Conservation (phyloP, 495 filamentous ascomycete genomes). For the Neurospora sp. region DNA sequence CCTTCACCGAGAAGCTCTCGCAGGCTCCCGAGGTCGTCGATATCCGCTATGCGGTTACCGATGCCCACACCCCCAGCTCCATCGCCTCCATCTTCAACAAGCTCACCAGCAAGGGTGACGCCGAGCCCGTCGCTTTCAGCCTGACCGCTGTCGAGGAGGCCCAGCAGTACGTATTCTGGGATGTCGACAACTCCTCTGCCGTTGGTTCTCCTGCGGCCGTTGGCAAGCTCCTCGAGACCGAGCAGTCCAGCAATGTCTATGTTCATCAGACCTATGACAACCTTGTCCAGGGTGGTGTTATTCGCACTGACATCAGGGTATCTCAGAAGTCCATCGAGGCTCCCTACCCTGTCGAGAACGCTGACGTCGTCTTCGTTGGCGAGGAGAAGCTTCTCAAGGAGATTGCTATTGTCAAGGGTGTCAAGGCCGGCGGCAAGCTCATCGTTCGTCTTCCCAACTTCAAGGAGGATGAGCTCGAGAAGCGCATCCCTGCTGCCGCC, state of each 20-base stretch:
- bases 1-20: constrained; percentile 59
- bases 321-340: constrained; percentile 75
- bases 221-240: constrained; percentile 61
- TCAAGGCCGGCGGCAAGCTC: constrained; percentile 62
- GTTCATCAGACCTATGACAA: constrained; percentile 73
- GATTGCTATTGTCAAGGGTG: constrained; percentile 57
- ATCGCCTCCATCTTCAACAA: constrained; percentile 44
- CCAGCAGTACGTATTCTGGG: constrained; percentile 90
- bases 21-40: constrained; percentile 57
- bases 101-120: constrained; percentile 52
- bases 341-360: constrained; percentile 65
- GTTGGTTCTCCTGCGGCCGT: constrained; percentile 54
- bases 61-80: constrained; percentile 71
- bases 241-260: constrained; percentile 68
- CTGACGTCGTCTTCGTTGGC: constrained; percentile 69
- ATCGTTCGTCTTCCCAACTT: constrained; percentile 65
- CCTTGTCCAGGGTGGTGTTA: constrained; percentile 70
- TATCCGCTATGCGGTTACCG: constrained; percentile 77
- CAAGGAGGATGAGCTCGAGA: constrained; percentile 84
- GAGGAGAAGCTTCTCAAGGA: constrained; percentile 68
- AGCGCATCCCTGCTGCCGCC: constrained; percentile 61
- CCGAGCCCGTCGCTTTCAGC: constrained; percentile 37
- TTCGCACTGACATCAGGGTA: constrained; percentile 77
- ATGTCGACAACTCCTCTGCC: constrained; percentile 64
- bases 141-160: constrained; percentile 33